Base-by-base conservation (phyloP, 345 rosid species). In the Rhodamnia rubescens region DNA sequence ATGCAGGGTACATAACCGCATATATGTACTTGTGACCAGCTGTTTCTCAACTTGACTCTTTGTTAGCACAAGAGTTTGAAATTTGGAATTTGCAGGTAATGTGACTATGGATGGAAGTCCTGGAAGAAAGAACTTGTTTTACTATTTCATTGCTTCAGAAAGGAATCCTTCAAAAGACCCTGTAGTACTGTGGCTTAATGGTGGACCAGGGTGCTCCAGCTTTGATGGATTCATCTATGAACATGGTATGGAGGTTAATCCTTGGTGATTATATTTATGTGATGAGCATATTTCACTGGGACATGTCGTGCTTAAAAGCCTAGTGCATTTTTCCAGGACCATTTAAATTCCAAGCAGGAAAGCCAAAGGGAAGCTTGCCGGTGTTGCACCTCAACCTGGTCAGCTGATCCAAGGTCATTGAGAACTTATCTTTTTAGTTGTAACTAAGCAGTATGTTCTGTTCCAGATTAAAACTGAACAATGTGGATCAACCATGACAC, bases 191-290 rank as follows among this genome's bases (percentile, higher is more conserved):
- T 90, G 91, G 92, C 88, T 90, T 40, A 89, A 87, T 58, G 92
- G 91, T n/a, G 92, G 92, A 11, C 92, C 92, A 1, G 90, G 91
- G 20, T 90, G 92, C 83, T 90, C 91, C 59, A 88, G 89, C 84
- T 83, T 90, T 15, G 90, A 83, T 14, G 88, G 90, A 4, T 90
- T 90, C 5, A 83, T 89, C 83, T 90, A 89, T 26, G 91, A 86
- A 85, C 88, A 88, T 18, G 93, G 92, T 91, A 89, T 26, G 1
- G 0, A 1, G n/a, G 81, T 13, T 11, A 27, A 53, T 6, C 27
- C 51, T n/a, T 4, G 61, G 36, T 36, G 32, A 84, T 42, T 21
- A 49, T 44, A 26, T 0, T 58, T 64, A 64, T 40, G n/a, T 84
- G 36, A 40, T 83, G 29, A 36, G 53, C 51, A 42, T 53, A 57